Base-by-base conservation (phyloP, 257 asterid species). In the Forsythia viridissima region DNA sequence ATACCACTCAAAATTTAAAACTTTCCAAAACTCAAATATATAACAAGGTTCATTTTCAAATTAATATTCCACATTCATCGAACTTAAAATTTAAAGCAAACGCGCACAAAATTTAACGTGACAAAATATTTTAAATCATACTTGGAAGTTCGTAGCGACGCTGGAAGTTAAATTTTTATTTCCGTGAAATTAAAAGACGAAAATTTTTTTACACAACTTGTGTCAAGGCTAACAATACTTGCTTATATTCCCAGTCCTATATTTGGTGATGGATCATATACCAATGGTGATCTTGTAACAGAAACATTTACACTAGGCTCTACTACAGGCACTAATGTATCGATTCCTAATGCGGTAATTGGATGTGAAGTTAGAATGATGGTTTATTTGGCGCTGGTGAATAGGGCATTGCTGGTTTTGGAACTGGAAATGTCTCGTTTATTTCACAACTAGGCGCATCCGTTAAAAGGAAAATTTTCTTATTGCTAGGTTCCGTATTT, bases 331-430 rank as follows among this genome's bases (percentile, higher is more conserved):
- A 6, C 72, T 13, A 16, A 12, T 4, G 44, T 67, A 11, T 18
- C 82, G 8, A 52, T 86, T 24, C 71, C 82, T 3, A 55, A 82
- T 6, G 40, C 76, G 8, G 7, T 66, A 2, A 38, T 88, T 3
- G 92, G 88, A 1, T 86, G 90, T 48, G 89, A 85, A 18, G 73
- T 72, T 40, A 0, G 46, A 0, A 77, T 11, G 70, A 4, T 0
- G 90, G 90, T 43, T 71, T 79, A 0, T 84, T 83, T 34, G 36
- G 39, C 0, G 75, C 36, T 0, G 73, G 46, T 0, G 75, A 80
- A 9, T 55, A 87, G 0, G 89, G 91, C 0, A 79, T 88, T 3
- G 78, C 86, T 2, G 90, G 90, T 13, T 77, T 88, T 34, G 88
- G 90, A 13, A 78, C 78, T 39, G 86, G 87, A 34, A 36, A 75